phyloP scores from a whole-genome alignment of 352 stramenopile species.

The Phytopythium montanum region DNA sequence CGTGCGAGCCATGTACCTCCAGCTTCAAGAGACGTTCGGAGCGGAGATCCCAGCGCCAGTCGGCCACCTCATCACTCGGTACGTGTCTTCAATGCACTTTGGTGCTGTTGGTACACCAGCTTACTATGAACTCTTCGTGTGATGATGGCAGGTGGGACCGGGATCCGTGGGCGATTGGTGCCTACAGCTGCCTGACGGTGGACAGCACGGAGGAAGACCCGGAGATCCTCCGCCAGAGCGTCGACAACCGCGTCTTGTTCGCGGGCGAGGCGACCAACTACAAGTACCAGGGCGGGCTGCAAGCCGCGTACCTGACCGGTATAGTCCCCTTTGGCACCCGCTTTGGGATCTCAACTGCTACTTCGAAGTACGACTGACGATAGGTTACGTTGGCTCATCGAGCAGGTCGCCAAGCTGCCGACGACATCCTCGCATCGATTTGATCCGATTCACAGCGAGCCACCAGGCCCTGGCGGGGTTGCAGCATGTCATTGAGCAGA shows the following conservation, averaged over 20 bases:
- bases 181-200: slow-evolving; percentile 65
- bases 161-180: slow-evolving; percentile 44
- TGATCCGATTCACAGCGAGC: too few species aligned
- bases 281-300: slow-evolving; percentile 60
- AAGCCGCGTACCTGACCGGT: slow-evolving; percentile 64
- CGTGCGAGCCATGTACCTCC: slow-evolving; percentile 32
- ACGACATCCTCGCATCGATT: slow-evolving; percentile 9
- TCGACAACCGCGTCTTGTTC: slow-evolving; percentile 48
- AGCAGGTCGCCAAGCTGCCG: slow-evolving; percentile 20
- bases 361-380: too few species aligned
- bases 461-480: too few species aligned
- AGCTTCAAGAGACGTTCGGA: slow-evolving; percentile 47
- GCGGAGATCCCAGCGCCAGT: slow-evolving; percentile 27
- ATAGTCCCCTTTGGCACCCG: too few species aligned
- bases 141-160: slow-evolving; percentile 32
- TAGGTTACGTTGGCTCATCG: too few species aligned
- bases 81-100: too few species aligned
- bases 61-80: slow-evolving; percentile 46
- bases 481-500: too few species aligned
- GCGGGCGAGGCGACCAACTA: slow-evolving; percentile 67
- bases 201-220: slow-evolving; percentile 58
- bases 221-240: slow-evolving; percentile 32
- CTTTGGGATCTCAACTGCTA: too few species aligned
- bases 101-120: too few species aligned
- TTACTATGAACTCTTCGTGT: too few species aligned